Evolutionary conservation across 441 rosid species (phyloP), one percentile per base, ranked within the genome.

Genomic region (Euphorbia schlechtendalii): DNA sequence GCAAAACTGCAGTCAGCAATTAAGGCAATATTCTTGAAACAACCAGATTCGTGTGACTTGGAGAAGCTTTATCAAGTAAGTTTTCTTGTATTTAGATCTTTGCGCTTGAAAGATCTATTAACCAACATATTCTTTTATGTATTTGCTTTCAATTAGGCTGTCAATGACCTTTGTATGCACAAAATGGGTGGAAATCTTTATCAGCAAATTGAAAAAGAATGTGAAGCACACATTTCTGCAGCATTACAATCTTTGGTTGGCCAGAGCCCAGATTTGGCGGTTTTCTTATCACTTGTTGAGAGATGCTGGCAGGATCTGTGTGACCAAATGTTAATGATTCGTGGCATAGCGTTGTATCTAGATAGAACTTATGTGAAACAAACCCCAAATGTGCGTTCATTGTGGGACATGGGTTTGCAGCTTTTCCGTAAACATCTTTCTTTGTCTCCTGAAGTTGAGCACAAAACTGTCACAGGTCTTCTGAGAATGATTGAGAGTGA

Each of bases 391-490:
- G 86, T 88, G 54, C 84, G 87, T 38, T 95, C 97, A 0, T 69
- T 95, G 64, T 95, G 98, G 99, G 98, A 92, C 79, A 92, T 92
- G 97, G 99, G 98, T 65, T 78, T 95, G 86, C 97, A 87, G 61
- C 96, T 94, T 71, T 94, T 91, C 71, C 79, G 92, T 34, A 91
- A 86, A 77, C 88, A 86, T 82, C 95, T 94, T 77, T 82, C 92
- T 70, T 63, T 87, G 67, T 83, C 84, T 71, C 80, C 83, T 17
- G 99, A 94, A 76, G 99, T 94, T 69, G 96, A 94, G 84, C 96
- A 91, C 80, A 89, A 93, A 86, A 91, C 96, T 69, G 96, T 91
- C 62, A 91, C 92, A 9, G 99, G 96, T 65, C 94, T 94, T 69
- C 80, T 94, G 71, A 83, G 92, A 72, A 87, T 86, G 91, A 91